These are phyloP conservation scores for Phaeosphaeriaceae sp. DNA, from an alignment of 2,329 filamentous ascomycete species.

Conservation along the genomic window DNA sequence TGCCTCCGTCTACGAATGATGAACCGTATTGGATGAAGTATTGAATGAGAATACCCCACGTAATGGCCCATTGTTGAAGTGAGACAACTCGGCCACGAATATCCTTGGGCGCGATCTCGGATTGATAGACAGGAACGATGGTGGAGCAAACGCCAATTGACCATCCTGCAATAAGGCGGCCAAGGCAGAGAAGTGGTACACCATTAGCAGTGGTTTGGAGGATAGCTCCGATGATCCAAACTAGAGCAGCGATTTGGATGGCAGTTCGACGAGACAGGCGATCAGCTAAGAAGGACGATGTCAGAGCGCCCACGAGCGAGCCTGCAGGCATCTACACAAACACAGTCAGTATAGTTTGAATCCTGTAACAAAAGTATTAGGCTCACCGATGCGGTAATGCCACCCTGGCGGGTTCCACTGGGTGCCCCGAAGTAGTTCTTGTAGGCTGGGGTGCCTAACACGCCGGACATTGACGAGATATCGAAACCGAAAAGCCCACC, in stretches of 20 bases:
- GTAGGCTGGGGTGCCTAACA: conserved; percentile 48
- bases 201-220: conserved; percentile 49
- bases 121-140: conserved; percentile 92
- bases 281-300: conserved; percentile 56
- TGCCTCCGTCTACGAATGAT: conserved; percentile 59
- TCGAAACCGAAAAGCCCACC: conserved; percentile 50
- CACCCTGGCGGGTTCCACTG: conserved; percentile 45
- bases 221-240: conserved; percentile 56
- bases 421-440: conserved; percentile 46
- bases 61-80: conserved; percentile 74
- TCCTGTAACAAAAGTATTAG: background rate
- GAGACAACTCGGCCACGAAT: conserved; percentile 65
- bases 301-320: conserved; percentile 55
- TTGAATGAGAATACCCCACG: conserved; percentile 70
- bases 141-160: conserved; percentile 89
- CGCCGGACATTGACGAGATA: conserved; percentile 49
- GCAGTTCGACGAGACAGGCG: conserved; percentile 52
- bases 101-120: conserved; percentile 69
- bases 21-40: conserved; percentile 72
- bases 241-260: conserved; percentile 52
- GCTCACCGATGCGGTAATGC: conserved; percentile 51
- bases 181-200: conserved; percentile 52
- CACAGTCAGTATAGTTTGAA: conserved; percentile 44
- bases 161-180: conserved; percentile 79
- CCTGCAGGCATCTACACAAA: conserved; percentile 55